Evolutionary conservation across 257 asterid species (phyloP), one percentile per base, ranked within the genome.

Genomic region (Solanum sparsipilum): DNA sequence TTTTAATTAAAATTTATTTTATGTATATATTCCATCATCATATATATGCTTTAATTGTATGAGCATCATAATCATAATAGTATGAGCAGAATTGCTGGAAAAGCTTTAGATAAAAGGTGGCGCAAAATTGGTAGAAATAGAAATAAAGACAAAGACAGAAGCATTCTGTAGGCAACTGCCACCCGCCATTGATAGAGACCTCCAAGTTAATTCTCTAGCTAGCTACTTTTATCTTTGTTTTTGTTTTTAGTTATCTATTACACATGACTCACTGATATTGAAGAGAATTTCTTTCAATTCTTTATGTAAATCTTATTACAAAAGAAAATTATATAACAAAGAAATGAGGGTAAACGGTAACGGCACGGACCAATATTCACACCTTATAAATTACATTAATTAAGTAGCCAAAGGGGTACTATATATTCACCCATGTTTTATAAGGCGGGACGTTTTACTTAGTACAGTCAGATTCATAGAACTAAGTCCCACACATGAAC

Each of bases 31-130:
- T 78, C 21, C 35, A 78, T 78, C 63, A 78, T 60, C 13, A 58
- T 58, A 58, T 7, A 8, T 78, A 79, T 81, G 84, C 84, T 44
- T 85, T 82, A 16, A 52, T 6, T 23, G 34, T 39, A 5, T 44
- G 16, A n/a, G 12, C 5, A 75, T 75, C 34, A 75, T 36, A 35
- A 36, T 10, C 23, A 52, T 39, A 56, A 20, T 56, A 39, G 94
- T 90, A 36, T 90, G 83, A 78, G 91, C 92, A 86, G 94, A 94
- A 95, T 94, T 95, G 97, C 88, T 83, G 96, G 92, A 87, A 91
- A 95, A 95, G 98, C 84, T 91, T 91, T 73, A 73, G 46, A 87
- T 90, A 93, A 92, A 89, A 81, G 93, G 92, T 91, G 97, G 94
- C 95, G 92, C 91, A 91, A 90, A 93, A 89, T 65, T 88, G 93